These are phyloP conservation scores for Nigrospora oryzae DNA, from an alignment of 2,329 filamentous ascomycete species.

Conservation along the genomic window DNA sequence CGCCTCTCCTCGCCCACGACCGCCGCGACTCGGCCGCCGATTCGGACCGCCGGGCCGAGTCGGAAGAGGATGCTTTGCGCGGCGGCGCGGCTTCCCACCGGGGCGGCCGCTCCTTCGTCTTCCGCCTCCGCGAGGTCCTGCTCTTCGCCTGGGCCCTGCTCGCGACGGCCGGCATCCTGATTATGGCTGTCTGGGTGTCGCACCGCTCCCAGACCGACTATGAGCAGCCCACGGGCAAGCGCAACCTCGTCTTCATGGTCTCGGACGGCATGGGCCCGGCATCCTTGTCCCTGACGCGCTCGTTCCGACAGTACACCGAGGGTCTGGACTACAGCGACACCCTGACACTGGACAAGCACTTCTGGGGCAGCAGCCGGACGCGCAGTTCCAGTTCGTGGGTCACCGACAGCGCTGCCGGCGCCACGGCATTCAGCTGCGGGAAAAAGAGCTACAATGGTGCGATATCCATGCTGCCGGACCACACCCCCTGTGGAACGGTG, in stretches of 20 bases:
- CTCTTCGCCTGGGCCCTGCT: conserved; percentile 77
- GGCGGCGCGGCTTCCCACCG: conserved; percentile 16
- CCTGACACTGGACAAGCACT: conserved; percentile 74
- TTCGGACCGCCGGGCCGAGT: conserved; percentile 8
- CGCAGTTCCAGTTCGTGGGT: conserved; percentile 77
- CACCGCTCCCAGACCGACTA: conserved; percentile 51
- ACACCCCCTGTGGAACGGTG: conserved; percentile 80
- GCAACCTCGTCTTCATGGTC: conserved; percentile 98
- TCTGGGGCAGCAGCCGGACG: conserved; percentile 85
- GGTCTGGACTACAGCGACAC: conserved; percentile 67
- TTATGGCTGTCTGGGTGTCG: conserved; percentile 70
- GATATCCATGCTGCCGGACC: conserved; percentile 80
- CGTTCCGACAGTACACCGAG: conserved; percentile 72
- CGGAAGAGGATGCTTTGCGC: conserved; percentile 27
- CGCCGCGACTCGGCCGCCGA: conserved; percentile 10
- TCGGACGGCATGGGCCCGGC: conserved; percentile 98
- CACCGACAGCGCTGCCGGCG: conserved; percentile 94
- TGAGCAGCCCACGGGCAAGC: conserved; percentile 51
- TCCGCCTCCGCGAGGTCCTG: conserved; percentile 58
- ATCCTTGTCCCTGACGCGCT: conserved; percentile 76
- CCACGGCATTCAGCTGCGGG: conserved; percentile 90
- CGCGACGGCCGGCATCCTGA: conserved; percentile 69
- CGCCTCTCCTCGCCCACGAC: conserved; percentile 20
- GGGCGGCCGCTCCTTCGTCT: conserved; percentile 15
- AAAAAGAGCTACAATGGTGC: conserved; percentile 95